Percentiles rank a stretch among this genome's conserved stretches.
phyloP scores from a whole-genome alignment of 805 yeast species.

The Ogataea neopini region DNA sequence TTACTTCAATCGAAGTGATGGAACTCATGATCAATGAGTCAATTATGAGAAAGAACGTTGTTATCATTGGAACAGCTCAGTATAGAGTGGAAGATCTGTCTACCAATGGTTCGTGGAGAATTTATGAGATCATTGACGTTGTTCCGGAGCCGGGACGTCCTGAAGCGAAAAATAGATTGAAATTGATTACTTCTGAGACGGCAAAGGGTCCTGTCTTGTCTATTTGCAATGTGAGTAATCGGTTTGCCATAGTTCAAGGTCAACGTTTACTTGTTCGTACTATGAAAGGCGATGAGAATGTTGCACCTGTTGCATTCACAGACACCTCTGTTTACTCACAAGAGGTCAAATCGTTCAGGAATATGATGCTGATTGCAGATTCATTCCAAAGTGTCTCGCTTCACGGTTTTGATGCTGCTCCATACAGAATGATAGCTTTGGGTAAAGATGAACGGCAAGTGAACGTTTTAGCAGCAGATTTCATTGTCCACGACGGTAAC shows the following conservation, averaged over 20 bases:
- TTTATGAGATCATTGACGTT: constrained; percentile 75
- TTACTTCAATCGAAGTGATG: constrained; percentile 56
- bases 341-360: constrained; percentile 81
- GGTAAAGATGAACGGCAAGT: constrained; percentile 71
- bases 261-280: constrained; percentile 79
- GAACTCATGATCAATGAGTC: constrained; percentile 39
- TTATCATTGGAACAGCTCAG: constrained; percentile 78
- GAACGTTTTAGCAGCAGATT: constrained; percentile 73
- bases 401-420: constrained; percentile 92
- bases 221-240: constrained; percentile 77
- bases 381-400: constrained; percentile 73
- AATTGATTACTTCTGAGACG: constrained; percentile 68
- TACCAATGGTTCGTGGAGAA: constrained; percentile 73
- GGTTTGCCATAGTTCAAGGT: constrained; percentile 83
- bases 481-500: constrained; percentile 69
- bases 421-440: constrained; percentile 77
- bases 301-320: constrained; percentile 90
- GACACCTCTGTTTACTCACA: constrained; percentile 81
- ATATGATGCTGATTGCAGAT: constrained; percentile 81
- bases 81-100: constrained; percentile 79
- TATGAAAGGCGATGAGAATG: constrained; percentile 70
- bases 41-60: constrained; percentile 51
- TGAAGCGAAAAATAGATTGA: constrained; percentile 76
- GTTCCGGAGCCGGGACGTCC: constrained; percentile 90
- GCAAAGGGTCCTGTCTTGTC: constrained; percentile 83